Evolutionary conservation across 2,329 filamentous ascomycete species (phyloP).

Genomic region (Myriangium duriaei): DNA sequence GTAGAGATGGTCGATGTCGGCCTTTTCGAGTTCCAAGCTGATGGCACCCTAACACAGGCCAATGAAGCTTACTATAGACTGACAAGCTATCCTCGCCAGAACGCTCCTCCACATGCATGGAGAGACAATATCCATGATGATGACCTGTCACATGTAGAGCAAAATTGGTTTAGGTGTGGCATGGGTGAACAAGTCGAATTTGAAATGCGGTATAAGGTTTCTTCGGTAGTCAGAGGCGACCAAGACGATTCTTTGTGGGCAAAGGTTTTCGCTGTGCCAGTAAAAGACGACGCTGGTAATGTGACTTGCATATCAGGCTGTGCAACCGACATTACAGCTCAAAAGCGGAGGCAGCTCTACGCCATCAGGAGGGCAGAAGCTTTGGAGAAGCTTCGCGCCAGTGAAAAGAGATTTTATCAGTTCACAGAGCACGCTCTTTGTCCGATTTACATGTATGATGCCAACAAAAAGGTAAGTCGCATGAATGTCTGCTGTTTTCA

Average conservation of each 20-base stretch:
- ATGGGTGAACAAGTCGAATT: constrained; percentile 13
- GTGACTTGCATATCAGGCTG: constrained; percentile 14
- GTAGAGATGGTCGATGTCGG: constrained; percentile 10
- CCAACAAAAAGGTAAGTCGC: constrained; percentile 7
- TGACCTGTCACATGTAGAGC: constrained; percentile 9
- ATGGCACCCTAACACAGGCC: constrained; percentile 12
- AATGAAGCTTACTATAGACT: constrained; percentile 14
- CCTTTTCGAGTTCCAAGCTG: constrained; percentile 14
- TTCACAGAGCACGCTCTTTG: constrained; percentile 23
- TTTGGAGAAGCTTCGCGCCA: constrained; percentile 28
- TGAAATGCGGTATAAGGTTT: constrained; percentile 15
- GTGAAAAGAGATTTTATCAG: constrained; percentile 19
- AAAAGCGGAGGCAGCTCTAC: constrained; percentile 21
- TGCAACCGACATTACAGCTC: constrained; percentile 16
- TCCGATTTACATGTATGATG: constrained; percentile 18
- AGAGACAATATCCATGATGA: constrained; percentile 12
- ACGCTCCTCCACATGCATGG: constrained; percentile 13
- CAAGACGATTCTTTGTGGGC: constrained; percentile 11
- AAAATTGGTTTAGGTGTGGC: constrained; percentile 11
- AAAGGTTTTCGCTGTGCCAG: constrained; percentile 16
- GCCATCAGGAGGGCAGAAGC: constrained; percentile 26
- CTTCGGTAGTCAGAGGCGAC: background rate
- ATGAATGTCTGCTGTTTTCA: constrained; percentile 7
- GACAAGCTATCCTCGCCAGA: constrained; percentile 3
- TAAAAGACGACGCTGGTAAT: constrained; percentile 13